Base-by-base conservation (phyloP, 768 basidiomycete genomes). In the Leccinum incarnatum region DNA sequence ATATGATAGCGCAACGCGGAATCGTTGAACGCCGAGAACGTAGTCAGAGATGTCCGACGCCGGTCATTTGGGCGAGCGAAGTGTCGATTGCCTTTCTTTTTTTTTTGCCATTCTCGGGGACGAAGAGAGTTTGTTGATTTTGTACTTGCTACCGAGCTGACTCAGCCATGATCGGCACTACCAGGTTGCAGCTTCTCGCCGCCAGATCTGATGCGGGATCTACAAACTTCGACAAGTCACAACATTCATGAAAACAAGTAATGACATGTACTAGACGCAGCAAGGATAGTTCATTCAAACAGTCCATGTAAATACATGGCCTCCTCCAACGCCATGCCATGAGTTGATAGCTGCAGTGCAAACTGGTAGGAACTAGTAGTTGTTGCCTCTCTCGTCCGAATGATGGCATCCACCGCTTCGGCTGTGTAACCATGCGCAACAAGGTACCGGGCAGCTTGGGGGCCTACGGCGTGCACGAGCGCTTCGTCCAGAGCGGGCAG, bases 1-100 rank as follows among this genome's bases (percentile, higher is more conserved):
- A 84, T 77, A 62, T 83, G 90, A 69, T 89, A 92, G 51, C 85
- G 80, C 76, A 93, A 64, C 0, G 89, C 85, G 19, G 85, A 81
- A 68, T 93, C 78, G 19, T 79, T 80, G 70, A 91, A 91, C 57
- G 83, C 29, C 79, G 29, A 88, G 81, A 15, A 73, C 74, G 53
- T 82, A 83, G 8, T 71, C 72, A 14, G 29, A 30, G 29, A 30
- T 30, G 29, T 30, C 9, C 9, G 9, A 30, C 29, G 29, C 29
- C 29, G 29, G 29, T 30, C 29, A 30, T 30, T 30, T 30, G 29
- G 29, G 29, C 29, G 29, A 30, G 29, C 29, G 29, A 30, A 30
- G 29, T 30, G 29, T 30, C 9, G 29, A 30, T 9, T 30, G 29
- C 27, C 27, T 27, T 27, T 27, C 27, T 27, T 27, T 27, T 27